A percentile compares a stretch with the other conserved stretches of the same genome.
These are phyloP conservation scores for Xerocomus minutiporus DNA, from an alignment of 1,284 basidiomycete genomes.

Conservation along the genomic window DNA sequence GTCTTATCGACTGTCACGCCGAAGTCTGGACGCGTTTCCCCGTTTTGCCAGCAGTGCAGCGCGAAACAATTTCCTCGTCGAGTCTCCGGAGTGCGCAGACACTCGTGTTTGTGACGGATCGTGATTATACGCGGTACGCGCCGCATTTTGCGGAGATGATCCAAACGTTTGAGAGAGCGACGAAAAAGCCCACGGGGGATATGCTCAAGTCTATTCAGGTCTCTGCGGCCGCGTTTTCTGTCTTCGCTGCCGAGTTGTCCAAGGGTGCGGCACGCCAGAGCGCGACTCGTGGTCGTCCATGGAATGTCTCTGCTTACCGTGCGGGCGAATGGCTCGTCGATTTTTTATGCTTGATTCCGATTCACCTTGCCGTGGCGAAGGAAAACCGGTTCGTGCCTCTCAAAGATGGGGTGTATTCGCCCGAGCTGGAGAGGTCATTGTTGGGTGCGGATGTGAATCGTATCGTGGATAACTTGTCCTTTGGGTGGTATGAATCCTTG, in stretches of 20 bases:
- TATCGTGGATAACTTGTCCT: slow-evolving; percentile 52
- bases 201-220: slow-evolving; percentile 36
- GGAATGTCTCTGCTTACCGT: slow-evolving; percentile 38
- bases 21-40: slow-evolving; percentile 66
- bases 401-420: slow-evolving; percentile 52
- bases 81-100: slow-evolving; percentile 28
- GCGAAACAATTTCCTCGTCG: slow-evolving; percentile 41
- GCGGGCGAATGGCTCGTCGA: slow-evolving; percentile 62
- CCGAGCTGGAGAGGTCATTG: slow-evolving; percentile 46
- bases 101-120: slow-evolving; percentile 45
- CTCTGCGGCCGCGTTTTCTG: slow-evolving; percentile 20
- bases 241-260: slow-evolving; percentile 23
- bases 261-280: not conserved
- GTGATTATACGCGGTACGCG: slow-evolving; percentile 33
- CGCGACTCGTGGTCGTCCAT: slow-evolving; percentile 3
- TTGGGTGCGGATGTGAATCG: slow-evolving; percentile 55
- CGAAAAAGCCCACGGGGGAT: slow-evolving; percentile 39
- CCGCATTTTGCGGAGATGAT: slow-evolving; percentile 47
- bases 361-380: slow-evolving; percentile 54
- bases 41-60: slow-evolving; percentile 50
- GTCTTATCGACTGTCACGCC: slow-evolving; percentile 50
- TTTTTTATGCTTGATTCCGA: slow-evolving; percentile 58
- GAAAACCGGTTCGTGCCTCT: slow-evolving; percentile 59
- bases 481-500: slow-evolving; percentile 65
- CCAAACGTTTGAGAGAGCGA: slow-evolving; percentile 41